A percentile compares a stretch with the other conserved stretches of the same genome.
Conservation (phyloP, 176 grass and related monocot species). For the Oryza officinalis region DNA sequence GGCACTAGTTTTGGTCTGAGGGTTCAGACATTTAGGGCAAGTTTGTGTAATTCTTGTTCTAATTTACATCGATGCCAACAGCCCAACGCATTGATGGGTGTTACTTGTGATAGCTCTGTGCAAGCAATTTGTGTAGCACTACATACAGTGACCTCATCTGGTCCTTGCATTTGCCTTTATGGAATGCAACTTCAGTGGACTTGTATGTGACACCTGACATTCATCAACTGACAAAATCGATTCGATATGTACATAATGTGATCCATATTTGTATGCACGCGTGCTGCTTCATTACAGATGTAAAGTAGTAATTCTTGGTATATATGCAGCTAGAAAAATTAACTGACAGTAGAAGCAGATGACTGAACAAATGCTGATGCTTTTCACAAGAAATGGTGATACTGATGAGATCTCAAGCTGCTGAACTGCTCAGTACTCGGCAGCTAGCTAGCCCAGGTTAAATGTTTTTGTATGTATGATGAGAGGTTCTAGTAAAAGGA, state of each 20-base stretch:
- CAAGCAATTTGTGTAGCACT: neutral
- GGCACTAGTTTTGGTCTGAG: neutral
- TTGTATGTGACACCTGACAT: neutral
- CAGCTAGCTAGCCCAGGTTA: neutral
- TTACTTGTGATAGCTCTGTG: neutral
- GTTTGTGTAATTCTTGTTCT: neutral
- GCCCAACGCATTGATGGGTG: neutral
- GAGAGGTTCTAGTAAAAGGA: neutral
- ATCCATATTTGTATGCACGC: neutral
- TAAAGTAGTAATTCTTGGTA: neutral
- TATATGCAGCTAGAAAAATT: neutral
- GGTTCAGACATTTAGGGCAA: neutral
- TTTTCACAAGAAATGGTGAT: neutral
- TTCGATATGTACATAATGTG: neutral
- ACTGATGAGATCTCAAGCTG: neutral
- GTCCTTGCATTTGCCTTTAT: slow-evolving; percentile 1
- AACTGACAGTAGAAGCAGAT: neutral
- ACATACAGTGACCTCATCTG: neutral
- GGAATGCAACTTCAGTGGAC: neutral
- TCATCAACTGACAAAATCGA: neutral
- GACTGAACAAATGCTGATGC: neutral
- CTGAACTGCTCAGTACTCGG: neutral
- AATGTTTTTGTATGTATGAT: neutral
- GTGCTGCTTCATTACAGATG: neutral
- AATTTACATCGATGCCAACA: neutral